These are phyloP conservation scores for Polytrichum formosum DNA, from an alignment of 225 moss, liverwort and hornwort genomes.

Conservation along the genomic window DNA sequence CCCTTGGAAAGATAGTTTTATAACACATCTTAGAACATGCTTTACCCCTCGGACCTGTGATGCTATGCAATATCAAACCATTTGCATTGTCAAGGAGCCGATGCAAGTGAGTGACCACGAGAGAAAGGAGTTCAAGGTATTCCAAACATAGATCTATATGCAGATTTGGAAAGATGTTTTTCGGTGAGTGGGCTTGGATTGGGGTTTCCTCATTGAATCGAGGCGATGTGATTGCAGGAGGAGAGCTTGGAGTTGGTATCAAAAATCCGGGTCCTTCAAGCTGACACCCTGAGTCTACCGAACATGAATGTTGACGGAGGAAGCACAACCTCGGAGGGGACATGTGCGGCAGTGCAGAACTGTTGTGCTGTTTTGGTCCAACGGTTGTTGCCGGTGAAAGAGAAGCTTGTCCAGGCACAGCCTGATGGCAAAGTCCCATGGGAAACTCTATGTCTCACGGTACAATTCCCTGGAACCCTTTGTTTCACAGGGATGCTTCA, in stretches of 20 bases:
- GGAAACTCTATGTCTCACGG: constrained; percentile 13
- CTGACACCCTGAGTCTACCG: constrained; percentile 42
- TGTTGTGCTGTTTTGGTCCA: constrained; percentile 44
- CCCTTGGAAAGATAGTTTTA: too few relatives aligned
- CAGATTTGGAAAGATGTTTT: too few relatives aligned
- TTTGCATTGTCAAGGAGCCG: too few relatives aligned
- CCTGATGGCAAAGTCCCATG: constrained; percentile 11
- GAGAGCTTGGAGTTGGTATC: constrained; percentile 31
- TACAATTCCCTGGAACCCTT: background rate
- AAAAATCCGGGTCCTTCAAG: constrained; percentile 44
- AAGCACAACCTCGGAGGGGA: constrained; percentile 52
- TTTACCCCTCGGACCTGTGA: too few relatives aligned
- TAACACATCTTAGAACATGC: too few relatives aligned
- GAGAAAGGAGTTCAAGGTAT: too few relatives aligned
- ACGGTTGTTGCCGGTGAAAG: constrained; percentile 31
- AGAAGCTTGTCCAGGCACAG: constrained; percentile 19
- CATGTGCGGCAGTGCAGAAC: constrained; percentile 33
- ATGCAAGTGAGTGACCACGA: too few relatives aligned
- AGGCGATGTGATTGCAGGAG: constrained; percentile 6
- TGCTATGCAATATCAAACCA: too few relatives aligned
- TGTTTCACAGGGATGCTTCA: too few relatives aligned
- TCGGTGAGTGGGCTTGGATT: too few relatives aligned
- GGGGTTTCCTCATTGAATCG: too few relatives aligned
- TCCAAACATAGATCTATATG: too few relatives aligned
- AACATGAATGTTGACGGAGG: constrained; percentile 22